Conservation (phyloP, 768 basidiomycete species). For the Amanita subjunquillea region DNA sequence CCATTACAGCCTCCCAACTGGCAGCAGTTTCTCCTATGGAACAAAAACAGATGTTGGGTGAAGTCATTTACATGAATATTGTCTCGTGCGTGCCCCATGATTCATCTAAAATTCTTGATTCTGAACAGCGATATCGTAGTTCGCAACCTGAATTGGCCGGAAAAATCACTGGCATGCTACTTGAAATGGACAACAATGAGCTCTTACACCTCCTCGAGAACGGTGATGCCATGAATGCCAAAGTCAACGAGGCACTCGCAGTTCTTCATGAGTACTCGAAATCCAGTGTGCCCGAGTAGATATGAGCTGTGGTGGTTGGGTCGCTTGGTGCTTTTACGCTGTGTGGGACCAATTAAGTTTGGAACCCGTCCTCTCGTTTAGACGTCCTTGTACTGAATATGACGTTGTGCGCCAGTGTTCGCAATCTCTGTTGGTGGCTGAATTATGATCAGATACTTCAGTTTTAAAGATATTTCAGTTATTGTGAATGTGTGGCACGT, state of each 20-base stretch:
- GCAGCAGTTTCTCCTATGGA: conserved; percentile 64
- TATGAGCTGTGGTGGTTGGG: conserved; percentile 4
- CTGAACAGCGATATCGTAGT: conserved; percentile 22
- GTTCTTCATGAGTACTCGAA: conserved; percentile 82
- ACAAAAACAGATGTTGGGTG: conserved; percentile 99
- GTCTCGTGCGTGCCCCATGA: conserved; percentile 42
- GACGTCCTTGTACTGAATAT: conserved; percentile 3
- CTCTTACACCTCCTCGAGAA: conserved; percentile 82
- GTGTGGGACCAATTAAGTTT: conserved; percentile 4
- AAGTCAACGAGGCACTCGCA: conserved; percentile 84
- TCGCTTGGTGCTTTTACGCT: background rate
- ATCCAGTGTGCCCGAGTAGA: background rate
- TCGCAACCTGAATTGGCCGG: conserved; percentile 90
- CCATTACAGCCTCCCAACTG: conserved; percentile 36
- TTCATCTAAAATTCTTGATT: conserved; percentile 8
- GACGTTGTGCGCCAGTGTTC: background rate
- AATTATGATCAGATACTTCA: background rate
- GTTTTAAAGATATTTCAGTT: background rate
- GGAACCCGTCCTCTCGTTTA: conserved; percentile 8
- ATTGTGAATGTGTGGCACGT: background rate
- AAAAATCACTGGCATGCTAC: conserved; percentile 97
- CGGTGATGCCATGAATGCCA: conserved; percentile 72
- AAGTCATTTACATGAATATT: conserved; percentile 91
- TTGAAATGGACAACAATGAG: conserved; percentile 98
- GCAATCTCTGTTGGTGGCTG: background rate